Conservation (phyloP, 2,329 filamentous ascomycete genomes). For the Cladosporium sp. region DNA sequence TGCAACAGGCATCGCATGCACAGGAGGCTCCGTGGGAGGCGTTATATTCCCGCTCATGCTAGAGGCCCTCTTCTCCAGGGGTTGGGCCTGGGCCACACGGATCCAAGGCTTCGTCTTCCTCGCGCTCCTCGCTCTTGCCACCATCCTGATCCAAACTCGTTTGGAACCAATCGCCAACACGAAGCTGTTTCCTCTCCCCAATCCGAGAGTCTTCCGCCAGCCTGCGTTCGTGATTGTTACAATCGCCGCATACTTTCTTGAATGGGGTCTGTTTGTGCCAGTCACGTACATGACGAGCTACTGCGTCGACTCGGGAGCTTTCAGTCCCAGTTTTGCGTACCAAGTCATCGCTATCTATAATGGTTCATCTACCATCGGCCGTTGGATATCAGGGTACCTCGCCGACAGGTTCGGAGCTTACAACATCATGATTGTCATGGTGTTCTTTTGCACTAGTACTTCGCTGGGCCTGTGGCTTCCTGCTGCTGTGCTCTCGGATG, state of each 20-base stretch:
- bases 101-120: conserved; percentile 46
- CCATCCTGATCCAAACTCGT: conserved; percentile 18
- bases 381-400: conserved; percentile 71
- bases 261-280: conserved; percentile 60
- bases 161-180: conserved; percentile 37
- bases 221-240: conserved; percentile 41
- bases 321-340: conserved; percentile 64
- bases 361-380: conserved; percentile 72
- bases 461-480: conserved; percentile 75
- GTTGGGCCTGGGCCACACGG: conserved; percentile 48
- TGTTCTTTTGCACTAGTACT: conserved; percentile 61
- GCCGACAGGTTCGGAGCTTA: conserved; percentile 77
- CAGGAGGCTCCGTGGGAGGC: conserved; percentile 56
- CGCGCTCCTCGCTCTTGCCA: conserved; percentile 40
- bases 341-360: conserved; percentile 77
- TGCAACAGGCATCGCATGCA: conserved; percentile 77
- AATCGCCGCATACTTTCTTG: conserved; percentile 43
- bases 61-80: conserved; percentile 43
- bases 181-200: conserved; percentile 37
- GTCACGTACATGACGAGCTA: conserved; percentile 79
- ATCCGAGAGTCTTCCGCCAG: conserved; percentile 44
- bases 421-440: conserved; percentile 73
- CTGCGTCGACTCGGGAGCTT: conserved; percentile 60
- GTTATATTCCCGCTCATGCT: conserved; percentile 49
- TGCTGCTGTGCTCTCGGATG: conserved; percentile 24